Percentiles rank a stretch among this genome's conserved stretches.
These are phyloP conservation scores for Monilinia fructicola DNA, from an alignment of 2,329 filamentous ascomycete genomes.

Conservation along the genomic window DNA sequence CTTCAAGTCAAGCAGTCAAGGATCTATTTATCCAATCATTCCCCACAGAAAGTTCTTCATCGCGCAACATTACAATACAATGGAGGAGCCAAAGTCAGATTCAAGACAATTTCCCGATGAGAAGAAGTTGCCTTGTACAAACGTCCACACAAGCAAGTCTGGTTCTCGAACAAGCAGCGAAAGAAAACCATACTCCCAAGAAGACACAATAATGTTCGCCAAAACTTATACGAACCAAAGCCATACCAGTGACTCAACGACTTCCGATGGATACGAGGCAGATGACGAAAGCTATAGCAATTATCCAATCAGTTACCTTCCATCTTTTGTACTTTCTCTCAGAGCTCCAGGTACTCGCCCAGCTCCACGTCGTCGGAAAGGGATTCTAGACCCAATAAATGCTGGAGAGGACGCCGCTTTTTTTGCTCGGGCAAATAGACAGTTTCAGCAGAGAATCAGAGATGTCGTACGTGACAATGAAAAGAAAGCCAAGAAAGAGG, in stretches of 20 bases:
- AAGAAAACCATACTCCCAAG: not conserved
- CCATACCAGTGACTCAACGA: not conserved
- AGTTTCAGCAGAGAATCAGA: not conserved
- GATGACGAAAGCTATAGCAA: not conserved
- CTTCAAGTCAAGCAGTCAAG: too few relatives aligned
- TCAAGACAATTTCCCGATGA: not conserved
- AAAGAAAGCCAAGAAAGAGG: not conserved
- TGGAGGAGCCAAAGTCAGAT: not conserved
- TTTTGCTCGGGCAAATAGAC: not conserved
- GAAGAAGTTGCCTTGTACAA: not conserved
- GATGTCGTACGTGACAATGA: not conserved
- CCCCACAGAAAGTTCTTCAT: not conserved
- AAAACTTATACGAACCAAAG: not conserved
- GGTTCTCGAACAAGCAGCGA: not conserved
- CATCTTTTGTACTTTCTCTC: not conserved
- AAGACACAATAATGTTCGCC: not conserved
- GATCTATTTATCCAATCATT: too few relatives aligned
- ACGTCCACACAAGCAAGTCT: not conserved
- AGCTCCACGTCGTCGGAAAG: not conserved
- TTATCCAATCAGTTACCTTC: not conserved
- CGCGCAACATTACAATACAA: not conserved
- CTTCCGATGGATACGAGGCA: not conserved
- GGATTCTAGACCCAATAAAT: not conserved
- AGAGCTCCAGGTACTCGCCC: not conserved
- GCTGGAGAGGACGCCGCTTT: not conserved